Evolutionary conservation across 257 asterid genomes (phyloP).

Genomic region (Solanum pinnatisectum): DNA sequence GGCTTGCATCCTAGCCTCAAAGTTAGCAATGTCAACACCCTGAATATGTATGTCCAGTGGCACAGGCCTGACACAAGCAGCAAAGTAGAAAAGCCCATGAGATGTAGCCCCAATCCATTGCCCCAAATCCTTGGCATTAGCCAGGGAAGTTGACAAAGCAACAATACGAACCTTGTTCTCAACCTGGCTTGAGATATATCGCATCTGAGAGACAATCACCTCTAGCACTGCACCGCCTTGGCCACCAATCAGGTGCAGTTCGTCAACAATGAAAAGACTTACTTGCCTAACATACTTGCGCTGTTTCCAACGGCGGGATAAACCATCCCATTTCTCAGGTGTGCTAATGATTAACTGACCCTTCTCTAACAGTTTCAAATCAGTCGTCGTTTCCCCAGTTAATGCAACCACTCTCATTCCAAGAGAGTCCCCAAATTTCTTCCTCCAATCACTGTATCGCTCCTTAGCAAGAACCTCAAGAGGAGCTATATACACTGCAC

Average conservation of each 20-base stretch:
- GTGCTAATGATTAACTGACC: conserved; percentile 26
- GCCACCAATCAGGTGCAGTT: conserved; percentile 35
- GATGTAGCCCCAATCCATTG: conserved; percentile 38
- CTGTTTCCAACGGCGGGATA: conserved; percentile 31
- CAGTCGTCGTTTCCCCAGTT: conserved; percentile 22
- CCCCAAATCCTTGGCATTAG: conserved; percentile 36
- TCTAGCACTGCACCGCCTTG: conserved; percentile 26
- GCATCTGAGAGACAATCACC: conserved; percentile 28
- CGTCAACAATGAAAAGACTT: conserved; percentile 24
- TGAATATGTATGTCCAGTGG: conserved; percentile 34
- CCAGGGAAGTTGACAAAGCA: conserved; percentile 26
- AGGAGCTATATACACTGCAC: conserved; percentile 33
- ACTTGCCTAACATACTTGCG: conserved; percentile 20
- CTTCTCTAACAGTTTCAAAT: conserved; percentile 24
- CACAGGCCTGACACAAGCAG: conserved; percentile 33
- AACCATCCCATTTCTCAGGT: conserved; percentile 32
- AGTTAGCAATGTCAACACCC: conserved; percentile 30
- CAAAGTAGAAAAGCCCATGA: conserved; percentile 30
- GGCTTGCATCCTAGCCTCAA: conserved; percentile 33
- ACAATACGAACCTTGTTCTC: conserved; percentile 18
- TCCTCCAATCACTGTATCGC: conserved; percentile 22
- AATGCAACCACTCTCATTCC: conserved; percentile 27
- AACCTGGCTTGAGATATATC: conserved; percentile 16
- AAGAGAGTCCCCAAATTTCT: conserved; percentile 26
- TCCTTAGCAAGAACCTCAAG: conserved; percentile 30